These are phyloP conservation scores for Aspergillus awamori DNA, from an alignment of 2,329 filamentous ascomycete genomes.

Conservation along the genomic window DNA sequence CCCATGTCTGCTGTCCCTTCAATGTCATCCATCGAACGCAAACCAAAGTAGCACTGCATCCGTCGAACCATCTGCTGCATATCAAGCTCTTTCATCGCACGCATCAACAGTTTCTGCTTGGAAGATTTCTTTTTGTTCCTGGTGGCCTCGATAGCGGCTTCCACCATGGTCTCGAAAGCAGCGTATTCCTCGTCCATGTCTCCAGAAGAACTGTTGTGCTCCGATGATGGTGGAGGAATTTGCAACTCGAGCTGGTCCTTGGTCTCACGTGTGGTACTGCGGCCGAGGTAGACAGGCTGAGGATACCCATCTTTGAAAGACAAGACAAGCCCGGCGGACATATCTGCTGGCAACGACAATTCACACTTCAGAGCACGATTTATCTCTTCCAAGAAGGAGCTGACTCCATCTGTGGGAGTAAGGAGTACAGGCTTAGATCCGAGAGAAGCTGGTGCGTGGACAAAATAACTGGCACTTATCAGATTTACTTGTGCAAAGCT, in stretches of 20 bases:
- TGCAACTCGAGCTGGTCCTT: slow-evolving; percentile 40
- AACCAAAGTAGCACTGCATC: slow-evolving; percentile 70
- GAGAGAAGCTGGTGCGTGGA: slow-evolving; percentile 56
- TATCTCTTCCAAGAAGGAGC: slow-evolving; percentile 65
- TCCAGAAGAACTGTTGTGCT: not conserved
- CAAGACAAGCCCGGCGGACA: slow-evolving; percentile 60
- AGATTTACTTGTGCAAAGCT: not conserved
- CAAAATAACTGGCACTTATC: slow-evolving; percentile 61
- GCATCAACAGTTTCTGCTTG: slow-evolving; percentile 53
- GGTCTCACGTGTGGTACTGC: slow-evolving; percentile 52
- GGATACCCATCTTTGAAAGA: slow-evolving; percentile 65
- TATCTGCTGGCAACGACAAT: slow-evolving; percentile 61
- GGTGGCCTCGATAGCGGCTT: slow-evolving; percentile 53
- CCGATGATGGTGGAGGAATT: slow-evolving; percentile 31
- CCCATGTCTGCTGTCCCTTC: slow-evolving; percentile 14
- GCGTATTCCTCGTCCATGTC: slow-evolving; percentile 17
- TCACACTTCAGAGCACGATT: slow-evolving; percentile 56
- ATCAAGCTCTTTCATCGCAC: slow-evolving; percentile 53
- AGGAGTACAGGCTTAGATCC: slow-evolving; percentile 64
- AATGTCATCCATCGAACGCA: slow-evolving; percentile 52
- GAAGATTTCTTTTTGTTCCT: slow-evolving; percentile 55
- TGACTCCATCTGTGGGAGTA: slow-evolving; percentile 67
- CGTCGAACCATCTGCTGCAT: slow-evolving; percentile 63
- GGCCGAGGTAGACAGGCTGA: slow-evolving; percentile 69
- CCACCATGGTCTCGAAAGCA: slow-evolving; percentile 52